These are phyloP conservation scores for Naganishia antarctica DNA, from an alignment of 768 basidiomycete species.

Conservation along the genomic window DNA sequence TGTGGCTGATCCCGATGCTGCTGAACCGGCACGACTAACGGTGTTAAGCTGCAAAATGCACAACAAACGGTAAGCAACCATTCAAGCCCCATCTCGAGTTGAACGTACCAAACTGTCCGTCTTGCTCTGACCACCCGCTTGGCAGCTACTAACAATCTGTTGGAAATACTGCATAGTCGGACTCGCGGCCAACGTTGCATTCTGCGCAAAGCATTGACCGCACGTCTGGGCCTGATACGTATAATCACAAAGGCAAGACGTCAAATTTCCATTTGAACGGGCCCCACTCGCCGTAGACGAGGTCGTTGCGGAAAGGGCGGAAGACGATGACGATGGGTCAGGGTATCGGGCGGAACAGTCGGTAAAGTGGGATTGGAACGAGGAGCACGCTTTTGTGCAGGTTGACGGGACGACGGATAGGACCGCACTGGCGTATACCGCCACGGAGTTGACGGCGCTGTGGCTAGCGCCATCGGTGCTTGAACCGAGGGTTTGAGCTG, in stretches of 20 bases:
- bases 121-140: no score
- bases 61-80: not conserved
- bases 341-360: not conserved
- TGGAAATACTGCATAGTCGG: not conserved
- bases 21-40: no score
- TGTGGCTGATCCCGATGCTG: no score
- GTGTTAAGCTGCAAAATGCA: no score
- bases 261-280: not conserved
- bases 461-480: not conserved
- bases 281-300: not conserved
- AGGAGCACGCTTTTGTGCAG: not conserved
- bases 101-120: no score
- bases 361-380: not conserved
- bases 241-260: not conserved
- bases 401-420: not conserved
- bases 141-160: not conserved
- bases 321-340: not conserved
- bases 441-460: not conserved
- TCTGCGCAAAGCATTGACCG: not conserved
- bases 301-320: not conserved
- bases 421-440: not conserved
- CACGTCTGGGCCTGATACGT: constrained; percentile 1
- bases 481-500: not conserved
- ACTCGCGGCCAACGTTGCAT: not conserved
- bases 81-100: no score